These are phyloP conservation scores for Aphanocladium album DNA, from an alignment of 2,329 filamentous ascomycete genomes.

Conservation along the genomic window DNA sequence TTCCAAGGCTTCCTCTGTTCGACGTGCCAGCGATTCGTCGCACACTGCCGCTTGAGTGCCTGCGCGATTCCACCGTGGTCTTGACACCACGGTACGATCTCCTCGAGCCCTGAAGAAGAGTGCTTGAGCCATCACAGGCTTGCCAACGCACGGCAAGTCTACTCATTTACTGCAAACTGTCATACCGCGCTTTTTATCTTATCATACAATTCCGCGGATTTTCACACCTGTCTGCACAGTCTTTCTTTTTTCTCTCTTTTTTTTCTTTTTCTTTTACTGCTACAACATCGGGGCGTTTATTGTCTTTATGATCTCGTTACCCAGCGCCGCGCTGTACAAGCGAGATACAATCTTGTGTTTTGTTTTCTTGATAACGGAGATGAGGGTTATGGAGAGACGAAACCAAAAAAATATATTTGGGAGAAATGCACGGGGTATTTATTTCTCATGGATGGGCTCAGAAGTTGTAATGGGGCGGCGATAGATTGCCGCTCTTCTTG, in stretches of 20 bases:
- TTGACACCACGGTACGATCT: too few relatives aligned
- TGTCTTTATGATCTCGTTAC: not conserved
- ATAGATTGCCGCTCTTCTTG: not conserved
- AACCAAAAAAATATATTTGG: not conserved
- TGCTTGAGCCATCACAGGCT: not conserved
- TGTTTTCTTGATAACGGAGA: not conserved
- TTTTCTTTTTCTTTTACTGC: not conserved
- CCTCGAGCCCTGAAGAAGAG: not conserved
- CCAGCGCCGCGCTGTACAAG: not conserved
- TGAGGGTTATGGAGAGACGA: not conserved
- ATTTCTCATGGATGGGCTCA: not conserved
- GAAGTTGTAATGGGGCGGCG: not conserved
- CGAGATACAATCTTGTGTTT: not conserved
- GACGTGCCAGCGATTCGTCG: conserved; percentile 30
- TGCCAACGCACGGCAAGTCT: not conserved
- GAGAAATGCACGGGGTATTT: not conserved
- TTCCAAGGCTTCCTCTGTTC: conserved; percentile 31
- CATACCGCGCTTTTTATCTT: not conserved
- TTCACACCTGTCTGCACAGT: not conserved
- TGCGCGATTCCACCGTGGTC: too few relatives aligned
- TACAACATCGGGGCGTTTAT: not conserved
- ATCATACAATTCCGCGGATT: not conserved
- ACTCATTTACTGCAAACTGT: not conserved
- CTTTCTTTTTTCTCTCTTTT: too few relatives aligned
- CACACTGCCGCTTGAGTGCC: conserved; percentile 11